A percentile compares a stretch with the other conserved stretches of the same genome.
Evolutionary conservation across 257 asterid species (phyloP).

Genomic region (Verbena officinalis): DNA sequence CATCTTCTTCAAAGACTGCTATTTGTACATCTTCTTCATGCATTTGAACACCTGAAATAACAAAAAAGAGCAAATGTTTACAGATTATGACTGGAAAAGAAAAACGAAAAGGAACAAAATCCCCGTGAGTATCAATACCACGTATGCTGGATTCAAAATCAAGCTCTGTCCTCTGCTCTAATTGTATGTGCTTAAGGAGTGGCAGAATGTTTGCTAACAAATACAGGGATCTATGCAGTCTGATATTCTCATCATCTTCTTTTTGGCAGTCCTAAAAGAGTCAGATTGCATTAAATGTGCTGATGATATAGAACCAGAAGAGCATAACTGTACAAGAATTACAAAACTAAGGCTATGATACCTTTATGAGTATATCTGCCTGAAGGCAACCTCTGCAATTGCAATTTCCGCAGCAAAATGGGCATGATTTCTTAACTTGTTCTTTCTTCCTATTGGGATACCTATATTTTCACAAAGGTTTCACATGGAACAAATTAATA

Average conservation of each 20-base stretch:
- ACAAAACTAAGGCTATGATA: slow-evolving; percentile 28
- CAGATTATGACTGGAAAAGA: slow-evolving; percentile 25
- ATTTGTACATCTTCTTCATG: slow-evolving; percentile 52
- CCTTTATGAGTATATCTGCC: slow-evolving; percentile 47
- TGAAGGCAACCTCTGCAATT: slow-evolving; percentile 78
- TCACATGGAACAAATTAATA: slow-evolving; percentile 11
- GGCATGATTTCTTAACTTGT: slow-evolving; percentile 59
- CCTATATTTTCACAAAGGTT: slow-evolving; percentile 44
- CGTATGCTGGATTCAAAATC: slow-evolving; percentile 52
- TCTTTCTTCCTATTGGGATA: slow-evolving; percentile 60
- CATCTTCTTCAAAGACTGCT: slow-evolving; percentile 58
- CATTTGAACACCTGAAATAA: slow-evolving; percentile 51
- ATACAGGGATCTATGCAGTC: slow-evolving; percentile 54
- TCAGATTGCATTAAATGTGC: slow-evolving; percentile 4
- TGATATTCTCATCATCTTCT: slow-evolving; percentile 47
- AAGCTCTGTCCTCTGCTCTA: slow-evolving; percentile 63
- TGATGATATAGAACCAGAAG: slow-evolving; percentile 6
- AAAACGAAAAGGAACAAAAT: slow-evolving; percentile 13
- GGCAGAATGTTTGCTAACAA: slow-evolving; percentile 66
- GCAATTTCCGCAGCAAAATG: slow-evolving; percentile 75
- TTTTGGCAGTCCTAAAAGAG: slow-evolving; percentile 37
- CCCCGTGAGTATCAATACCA: slow-evolving; percentile 45
- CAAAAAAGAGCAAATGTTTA: slow-evolving; percentile 18
- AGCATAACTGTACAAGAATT: slow-evolving; percentile 4
- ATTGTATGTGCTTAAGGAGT: slow-evolving; percentile 59